Evolutionary conservation across 1,284 basidiomycete genomes (phyloP).

Genomic region (Macrocystidia cucumis): DNA sequence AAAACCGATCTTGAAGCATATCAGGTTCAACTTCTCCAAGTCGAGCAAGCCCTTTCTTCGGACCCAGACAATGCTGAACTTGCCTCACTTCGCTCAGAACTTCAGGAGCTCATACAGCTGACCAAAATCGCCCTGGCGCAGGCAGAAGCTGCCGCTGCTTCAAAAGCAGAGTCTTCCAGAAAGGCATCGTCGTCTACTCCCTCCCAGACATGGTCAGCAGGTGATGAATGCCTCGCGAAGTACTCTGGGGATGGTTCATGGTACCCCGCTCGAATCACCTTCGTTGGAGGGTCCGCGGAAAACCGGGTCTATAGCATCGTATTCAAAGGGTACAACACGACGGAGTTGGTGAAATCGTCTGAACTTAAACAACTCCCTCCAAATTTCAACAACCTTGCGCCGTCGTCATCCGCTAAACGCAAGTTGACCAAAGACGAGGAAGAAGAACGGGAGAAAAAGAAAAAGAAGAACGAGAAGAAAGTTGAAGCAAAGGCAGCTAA

Average conservation of each 20-base stretch:
- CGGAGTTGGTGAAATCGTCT: constrained; percentile 77
- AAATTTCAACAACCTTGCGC: constrained; percentile 34
- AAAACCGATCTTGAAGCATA: constrained; percentile 82
- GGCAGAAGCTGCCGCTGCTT: constrained; percentile 50
- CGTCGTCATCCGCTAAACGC: constrained; percentile 52
- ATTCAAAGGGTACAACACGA: constrained; percentile 93
- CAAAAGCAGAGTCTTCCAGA: constrained; percentile 49
- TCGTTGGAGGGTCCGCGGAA: constrained; percentile 79
- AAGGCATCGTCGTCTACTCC: constrained; percentile 42
- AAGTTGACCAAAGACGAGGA: constrained; percentile 78
- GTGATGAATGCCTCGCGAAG: constrained; percentile 90
- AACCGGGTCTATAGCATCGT: constrained; percentile 89
- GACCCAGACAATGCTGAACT: constrained; percentile 84
- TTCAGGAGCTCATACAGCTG: constrained; percentile 86
- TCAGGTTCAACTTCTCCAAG: constrained; percentile 85
- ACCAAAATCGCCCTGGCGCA: constrained; percentile 72
- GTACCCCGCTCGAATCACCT: constrained; percentile 90
- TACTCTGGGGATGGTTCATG: constrained; percentile 86
- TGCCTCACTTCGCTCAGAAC: constrained; percentile 70
- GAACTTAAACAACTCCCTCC: constrained; percentile 68
- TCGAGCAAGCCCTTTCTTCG: constrained; percentile 76
- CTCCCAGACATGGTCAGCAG: constrained; percentile 62
- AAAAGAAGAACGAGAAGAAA: constrained; percentile 97
- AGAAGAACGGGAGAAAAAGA: constrained; percentile 87
- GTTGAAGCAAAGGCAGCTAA: constrained; percentile 80